A percentile compares a stretch with the other conserved stretches of the same genome.
Evolutionary conservation across 257 asterid genomes (phyloP).

Genomic region (Penstemon barbatus): DNA sequence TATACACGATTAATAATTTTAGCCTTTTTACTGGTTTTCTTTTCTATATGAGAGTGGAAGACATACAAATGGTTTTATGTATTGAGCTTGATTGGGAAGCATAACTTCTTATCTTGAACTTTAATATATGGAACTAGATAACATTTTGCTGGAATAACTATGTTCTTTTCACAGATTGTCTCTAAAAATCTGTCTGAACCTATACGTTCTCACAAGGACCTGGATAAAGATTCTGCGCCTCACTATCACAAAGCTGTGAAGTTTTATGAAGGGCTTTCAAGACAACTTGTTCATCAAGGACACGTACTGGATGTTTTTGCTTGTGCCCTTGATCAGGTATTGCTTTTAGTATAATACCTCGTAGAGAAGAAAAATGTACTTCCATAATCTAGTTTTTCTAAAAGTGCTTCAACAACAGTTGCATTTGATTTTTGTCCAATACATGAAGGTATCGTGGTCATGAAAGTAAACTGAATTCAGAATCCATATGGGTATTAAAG

Average conservation of each 20-base stretch:
- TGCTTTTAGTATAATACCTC: constrained; percentile 14
- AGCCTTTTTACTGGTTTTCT: background rate
- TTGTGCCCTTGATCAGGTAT: constrained; percentile 97
- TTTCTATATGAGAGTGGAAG: constrained; percentile 6
- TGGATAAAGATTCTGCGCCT: constrained; percentile 97
- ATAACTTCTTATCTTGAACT: background rate
- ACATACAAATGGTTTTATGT: constrained; percentile 13
- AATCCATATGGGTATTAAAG: background rate
- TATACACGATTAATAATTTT: background rate
- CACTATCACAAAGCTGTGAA: constrained; percentile 85
- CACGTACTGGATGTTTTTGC: constrained; percentile 96
- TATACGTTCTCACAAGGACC: constrained; percentile 92
- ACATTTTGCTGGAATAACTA: constrained; percentile 24
- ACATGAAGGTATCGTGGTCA: background rate
- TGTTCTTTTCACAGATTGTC: constrained; percentile 65
- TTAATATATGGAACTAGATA: constrained; percentile 15
- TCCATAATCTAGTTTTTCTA: constrained; percentile 13
- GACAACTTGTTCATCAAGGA: constrained; percentile 97
- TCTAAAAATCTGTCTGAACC: constrained; percentile 87
- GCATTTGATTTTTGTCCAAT: background rate
- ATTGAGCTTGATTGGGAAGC: constrained; percentile 24
- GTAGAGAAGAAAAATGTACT: background rate
- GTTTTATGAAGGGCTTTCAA: constrained; percentile 82
- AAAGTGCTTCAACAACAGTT: constrained; percentile 2
- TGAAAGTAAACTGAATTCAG: constrained; percentile 1